Evolutionary conservation across 768 basidiomycete species (phyloP).

Genomic region (Trametes sanguinea): DNA sequence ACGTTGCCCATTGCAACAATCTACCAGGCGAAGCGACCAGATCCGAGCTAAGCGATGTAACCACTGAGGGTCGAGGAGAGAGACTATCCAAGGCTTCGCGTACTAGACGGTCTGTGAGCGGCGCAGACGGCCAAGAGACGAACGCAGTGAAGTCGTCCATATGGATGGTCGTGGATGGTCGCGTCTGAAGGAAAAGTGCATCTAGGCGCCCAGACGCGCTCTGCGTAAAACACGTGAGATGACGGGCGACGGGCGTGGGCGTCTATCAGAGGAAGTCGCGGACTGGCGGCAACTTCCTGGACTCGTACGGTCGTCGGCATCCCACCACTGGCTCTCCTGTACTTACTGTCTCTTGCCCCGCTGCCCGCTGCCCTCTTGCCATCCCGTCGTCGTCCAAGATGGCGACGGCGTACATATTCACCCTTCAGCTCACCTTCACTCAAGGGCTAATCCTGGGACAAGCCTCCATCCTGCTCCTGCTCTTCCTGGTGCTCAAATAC

Average conservation of each 20-base stretch:
- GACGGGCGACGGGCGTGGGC: not conserved
- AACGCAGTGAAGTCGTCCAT: slow-evolving; percentile 37
- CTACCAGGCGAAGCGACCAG: slow-evolving; percentile 13
- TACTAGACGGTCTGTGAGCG: slow-evolving; percentile 53
- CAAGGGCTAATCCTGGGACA: slow-evolving; percentile 94
- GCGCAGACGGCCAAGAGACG: slow-evolving; percentile 56
- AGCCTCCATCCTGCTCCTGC: slow-evolving; percentile 78
- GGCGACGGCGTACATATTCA: slow-evolving; percentile 64
- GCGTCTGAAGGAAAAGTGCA: not conserved
- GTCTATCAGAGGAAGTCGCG: not conserved
- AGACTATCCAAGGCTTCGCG: slow-evolving; percentile 42
- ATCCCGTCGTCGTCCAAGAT: slow-evolving; percentile 19
- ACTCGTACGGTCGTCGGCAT: not conserved
- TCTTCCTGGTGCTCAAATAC: slow-evolving; percentile 85
- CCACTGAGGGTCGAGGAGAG: slow-evolving; percentile 32
- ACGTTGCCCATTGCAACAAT: slow-evolving; percentile 82
- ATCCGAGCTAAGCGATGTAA: slow-evolving; percentile 26
- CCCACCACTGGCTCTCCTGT: not conserved
- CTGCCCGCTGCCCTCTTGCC: slow-evolving; percentile 1
- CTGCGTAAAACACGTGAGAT: slow-evolving; percentile 6
- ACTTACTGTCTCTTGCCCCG: not conserved
- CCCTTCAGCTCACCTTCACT: slow-evolving; percentile 87
- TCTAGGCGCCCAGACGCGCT: slow-evolving; percentile 5
- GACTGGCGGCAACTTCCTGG: not conserved
- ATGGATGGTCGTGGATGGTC: not conserved